Conservation (phyloP, 2,329 filamentous ascomycete genomes). For the Sporothrix pallida region DNA sequence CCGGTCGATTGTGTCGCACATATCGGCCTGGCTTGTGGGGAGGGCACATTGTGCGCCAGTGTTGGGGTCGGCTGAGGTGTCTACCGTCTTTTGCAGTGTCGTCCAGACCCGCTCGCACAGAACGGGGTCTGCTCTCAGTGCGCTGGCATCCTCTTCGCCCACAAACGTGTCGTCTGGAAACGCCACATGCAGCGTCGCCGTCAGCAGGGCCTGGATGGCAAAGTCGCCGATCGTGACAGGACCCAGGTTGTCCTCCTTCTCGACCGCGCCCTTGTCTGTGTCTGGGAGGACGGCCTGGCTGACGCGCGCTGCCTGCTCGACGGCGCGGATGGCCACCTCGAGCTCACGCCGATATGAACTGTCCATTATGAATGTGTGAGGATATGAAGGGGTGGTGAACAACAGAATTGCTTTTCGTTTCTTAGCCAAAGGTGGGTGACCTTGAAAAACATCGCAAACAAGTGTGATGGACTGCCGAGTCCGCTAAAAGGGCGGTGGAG, state of each 20-base stretch:
- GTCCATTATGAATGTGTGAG: constrained; percentile 32
- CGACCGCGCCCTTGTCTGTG: constrained; percentile 56
- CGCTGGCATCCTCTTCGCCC: constrained; percentile 60
- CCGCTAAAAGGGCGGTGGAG: constrained; percentile 30
- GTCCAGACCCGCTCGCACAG: constrained; percentile 57
- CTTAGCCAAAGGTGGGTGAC: background rate
- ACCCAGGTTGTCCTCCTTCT: constrained; percentile 59
- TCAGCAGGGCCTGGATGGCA: constrained; percentile 62
- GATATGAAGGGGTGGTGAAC: background rate
- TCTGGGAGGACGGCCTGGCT: constrained; percentile 56
- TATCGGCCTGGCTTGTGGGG: constrained; percentile 44
- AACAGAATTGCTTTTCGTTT: background rate
- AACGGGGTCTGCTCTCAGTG: constrained; percentile 51
- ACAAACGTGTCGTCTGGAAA: constrained; percentile 61
- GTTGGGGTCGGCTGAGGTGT: constrained; percentile 39
- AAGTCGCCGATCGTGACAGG: constrained; percentile 66
- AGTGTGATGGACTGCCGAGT: constrained; percentile 46
- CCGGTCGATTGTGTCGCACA: constrained; percentile 61
- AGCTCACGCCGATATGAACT: constrained; percentile 53
- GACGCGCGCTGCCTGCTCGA: constrained; percentile 55
- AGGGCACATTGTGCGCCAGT: constrained; percentile 16
- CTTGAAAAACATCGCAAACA: background rate
- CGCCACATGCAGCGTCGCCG: constrained; percentile 54
- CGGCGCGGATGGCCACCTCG: constrained; percentile 50
- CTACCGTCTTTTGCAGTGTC: constrained; percentile 47